phyloP scores from a whole-genome alignment of 495 filamentous ascomycete species.

The Amniculicola lignicola region DNA sequence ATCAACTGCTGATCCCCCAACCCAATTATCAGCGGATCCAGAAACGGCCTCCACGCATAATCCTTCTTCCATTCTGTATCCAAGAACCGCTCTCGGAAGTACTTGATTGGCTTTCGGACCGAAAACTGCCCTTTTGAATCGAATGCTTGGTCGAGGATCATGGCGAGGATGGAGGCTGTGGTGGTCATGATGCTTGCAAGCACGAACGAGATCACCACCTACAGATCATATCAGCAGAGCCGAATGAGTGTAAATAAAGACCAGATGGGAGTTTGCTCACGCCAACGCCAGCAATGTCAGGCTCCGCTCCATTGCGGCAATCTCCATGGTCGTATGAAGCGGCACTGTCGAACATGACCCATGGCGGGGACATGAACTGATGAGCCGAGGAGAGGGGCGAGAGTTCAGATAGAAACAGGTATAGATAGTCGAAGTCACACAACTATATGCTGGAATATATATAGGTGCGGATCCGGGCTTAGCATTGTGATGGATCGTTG shows the following conservation, averaged over 20 bases:
- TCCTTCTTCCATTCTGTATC: conserved; percentile 27
- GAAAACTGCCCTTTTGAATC: conserved; percentile 10
- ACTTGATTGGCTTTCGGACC: conserved; percentile 5
- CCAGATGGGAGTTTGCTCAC: background rate
- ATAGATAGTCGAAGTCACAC: no score
- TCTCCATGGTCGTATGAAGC: background rate
- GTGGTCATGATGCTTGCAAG: conserved; percentile 23
- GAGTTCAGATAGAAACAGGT: no score
- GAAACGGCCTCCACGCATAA: conserved; percentile 21
- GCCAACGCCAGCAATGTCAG: conserved; percentile 15
- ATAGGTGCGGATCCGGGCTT: no score
- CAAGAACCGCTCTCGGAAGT: conserved; percentile 6
- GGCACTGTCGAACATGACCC: conserved; percentile 20
- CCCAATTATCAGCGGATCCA: conserved; percentile 20
- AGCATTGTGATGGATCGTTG: no score
- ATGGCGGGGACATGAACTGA: conserved; percentile 8
- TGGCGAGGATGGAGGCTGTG: conserved; percentile 18
- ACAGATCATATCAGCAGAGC: no score
- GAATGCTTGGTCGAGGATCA: conserved; percentile 19
- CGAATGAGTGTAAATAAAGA: no score
- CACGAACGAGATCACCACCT: conserved; percentile 24
- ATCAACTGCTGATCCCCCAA: conserved; percentile 22
- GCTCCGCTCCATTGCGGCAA: conserved; percentile 1
- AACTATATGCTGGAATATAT: no score
- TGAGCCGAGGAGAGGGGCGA: background rate